Conservation (phyloP, 768 basidiomycete genomes). For the Xanthoconium purpureum region DNA sequence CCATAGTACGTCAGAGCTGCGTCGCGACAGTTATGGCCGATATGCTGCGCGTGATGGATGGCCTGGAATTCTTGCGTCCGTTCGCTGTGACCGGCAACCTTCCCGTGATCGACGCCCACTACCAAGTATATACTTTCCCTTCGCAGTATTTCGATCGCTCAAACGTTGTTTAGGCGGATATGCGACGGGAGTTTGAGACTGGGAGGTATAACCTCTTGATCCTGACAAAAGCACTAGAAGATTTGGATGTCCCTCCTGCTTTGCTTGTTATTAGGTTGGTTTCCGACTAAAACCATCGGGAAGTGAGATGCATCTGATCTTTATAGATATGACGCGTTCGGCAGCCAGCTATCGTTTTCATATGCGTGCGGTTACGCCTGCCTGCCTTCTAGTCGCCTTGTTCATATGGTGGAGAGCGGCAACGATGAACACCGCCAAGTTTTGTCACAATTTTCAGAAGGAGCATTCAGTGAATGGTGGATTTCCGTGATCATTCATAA, state of each 20-base stretch:
- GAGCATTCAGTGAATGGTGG: constrained; percentile 49
- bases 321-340: constrained; percentile 42
- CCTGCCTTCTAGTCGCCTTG: constrained; percentile 48
- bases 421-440: constrained; percentile 55
- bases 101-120: constrained; percentile 29
- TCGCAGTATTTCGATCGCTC: constrained; percentile 1
- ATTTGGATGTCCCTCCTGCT: constrained; percentile 55
- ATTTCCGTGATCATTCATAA: constrained; percentile 40
- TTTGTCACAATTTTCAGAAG: constrained; percentile 42
- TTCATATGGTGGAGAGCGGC: constrained; percentile 62
- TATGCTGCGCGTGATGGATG: constrained; percentile 53
- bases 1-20: constrained; percentile 49
- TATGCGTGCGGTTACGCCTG: constrained; percentile 48
- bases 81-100: constrained; percentile 43
- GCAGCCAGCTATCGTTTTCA: constrained; percentile 60
- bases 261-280: constrained; percentile 62
- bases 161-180: constrained; percentile 39
- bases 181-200: constrained; percentile 46
- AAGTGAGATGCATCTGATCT: constrained; percentile 9
- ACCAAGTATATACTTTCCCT: constrained; percentile 30
- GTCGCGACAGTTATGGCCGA: constrained; percentile 60
- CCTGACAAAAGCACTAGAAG: constrained; percentile 55
- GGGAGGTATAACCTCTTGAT: constrained; percentile 67
- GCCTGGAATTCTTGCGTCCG: constrained; percentile 54
- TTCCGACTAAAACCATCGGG: neutral